Evolutionary conservation across 208 protist genomes (phyloP), one percentile per base, ranked within the genome.

Genomic region (Leishmania amazonensis): DNA sequence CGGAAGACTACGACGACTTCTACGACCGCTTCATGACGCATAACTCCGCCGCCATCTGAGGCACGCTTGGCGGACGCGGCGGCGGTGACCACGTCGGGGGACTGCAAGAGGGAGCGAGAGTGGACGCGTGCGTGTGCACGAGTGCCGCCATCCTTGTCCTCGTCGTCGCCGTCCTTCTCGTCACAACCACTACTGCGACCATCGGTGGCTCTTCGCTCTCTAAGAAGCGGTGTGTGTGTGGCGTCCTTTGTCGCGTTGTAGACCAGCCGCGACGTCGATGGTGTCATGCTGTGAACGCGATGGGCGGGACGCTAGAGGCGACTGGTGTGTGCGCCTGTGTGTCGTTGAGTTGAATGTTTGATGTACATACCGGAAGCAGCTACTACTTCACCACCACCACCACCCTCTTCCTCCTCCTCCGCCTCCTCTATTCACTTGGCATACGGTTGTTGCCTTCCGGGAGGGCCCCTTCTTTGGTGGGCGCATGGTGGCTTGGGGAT

Each of bases 11-110:
- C 21, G 95, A 98, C 78, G 95, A 98, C 80, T 98, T 98, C 75
- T 98, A 98, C 80, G 95, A 98, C 82, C 93, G 93, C 53, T 98
- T 98, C 85, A 97, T 97, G 94, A 94, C 91, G n/a, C 92, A 95
- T 58, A 91, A 94, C 64, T 79, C 83, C 7, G 83, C 90, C 19
- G 78, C 84, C 6, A 85, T 73, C 76, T 92, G 75, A 85, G 57
- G 60, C 28, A 71, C 53, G 40, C 7, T 38, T n/a, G 13, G n/a
- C 19, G 21, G 7, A 21, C 28, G 35, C 68, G 65, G 38, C 21
- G 3, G 65, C 38, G 65, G 38, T 47, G 65, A 71, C 38, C 65
- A 47, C 38, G 19, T 47, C 65, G 19, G 40, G 11, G 24, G 21
- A 35, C 31, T 11, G 21, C 11, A 72, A 72, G 40, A 19, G 40